These are phyloP conservation scores for Herpetomonas tarakana DNA, from an alignment of 208 protist species.

Conservation along the genomic window DNA sequence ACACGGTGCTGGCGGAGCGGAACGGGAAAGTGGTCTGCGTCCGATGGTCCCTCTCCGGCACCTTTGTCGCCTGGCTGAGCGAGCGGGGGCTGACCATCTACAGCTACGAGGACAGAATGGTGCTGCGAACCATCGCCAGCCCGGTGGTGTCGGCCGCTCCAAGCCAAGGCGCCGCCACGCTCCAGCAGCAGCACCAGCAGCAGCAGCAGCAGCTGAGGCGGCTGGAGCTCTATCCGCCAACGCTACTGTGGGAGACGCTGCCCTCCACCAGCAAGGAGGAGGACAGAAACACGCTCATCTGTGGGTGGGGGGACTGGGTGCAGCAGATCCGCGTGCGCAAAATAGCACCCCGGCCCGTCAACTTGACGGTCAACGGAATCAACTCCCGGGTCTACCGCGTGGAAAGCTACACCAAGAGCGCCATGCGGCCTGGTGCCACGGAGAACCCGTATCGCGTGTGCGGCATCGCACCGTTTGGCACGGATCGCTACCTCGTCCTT, in stretches of 20 bases:
- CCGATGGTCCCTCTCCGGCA: slow-evolving; percentile 42
- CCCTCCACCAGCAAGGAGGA: not conserved
- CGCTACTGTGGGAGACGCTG: slow-evolving; percentile 50
- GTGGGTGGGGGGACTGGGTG: slow-evolving; percentile 70
- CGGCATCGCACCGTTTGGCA: slow-evolving; percentile 56
- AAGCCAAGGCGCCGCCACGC: not conserved
- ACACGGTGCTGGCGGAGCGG: slow-evolving; percentile 34
- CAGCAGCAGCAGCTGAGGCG: slow-evolving; percentile 9
- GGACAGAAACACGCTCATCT: slow-evolving; percentile 22
- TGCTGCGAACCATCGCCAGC: slow-evolving; percentile 21
- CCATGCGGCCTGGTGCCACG: slow-evolving; percentile 18
- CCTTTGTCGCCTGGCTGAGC: slow-evolving; percentile 61
- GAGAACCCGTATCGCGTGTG: slow-evolving; percentile 53
- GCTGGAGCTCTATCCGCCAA: slow-evolving; percentile 44
- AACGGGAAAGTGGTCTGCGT: slow-evolving; percentile 45
- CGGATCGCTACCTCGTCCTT: slow-evolving; percentile 44
- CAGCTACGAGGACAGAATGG: slow-evolving; percentile 24
- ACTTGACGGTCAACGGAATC: not conserved
- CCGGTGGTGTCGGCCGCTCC: slow-evolving; percentile 4
- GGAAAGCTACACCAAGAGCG: slow-evolving; percentile 12
- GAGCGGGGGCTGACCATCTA: slow-evolving; percentile 58
- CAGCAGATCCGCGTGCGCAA: slow-evolving; percentile 38
- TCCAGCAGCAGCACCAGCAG: not conserved
- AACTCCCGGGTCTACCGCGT: slow-evolving; percentile 2
- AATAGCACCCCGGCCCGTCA: not conserved